Base-by-base conservation (phyloP, 345 rosid species). In the rapeseed (Brassica napus) region DNA sequence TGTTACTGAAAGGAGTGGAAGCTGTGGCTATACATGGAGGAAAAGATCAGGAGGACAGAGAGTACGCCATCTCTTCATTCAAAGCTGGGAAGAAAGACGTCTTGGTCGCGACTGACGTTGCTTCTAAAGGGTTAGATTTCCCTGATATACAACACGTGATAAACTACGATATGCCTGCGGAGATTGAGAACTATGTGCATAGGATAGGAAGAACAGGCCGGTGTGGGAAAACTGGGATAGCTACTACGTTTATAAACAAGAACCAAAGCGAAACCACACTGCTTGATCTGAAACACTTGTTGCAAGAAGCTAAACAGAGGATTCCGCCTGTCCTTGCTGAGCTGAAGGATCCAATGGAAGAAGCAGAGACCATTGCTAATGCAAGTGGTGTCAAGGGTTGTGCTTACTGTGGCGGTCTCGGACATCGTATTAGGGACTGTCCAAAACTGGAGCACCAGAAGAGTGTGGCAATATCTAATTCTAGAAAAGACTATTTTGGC, bases 81-180 rank as follows among this genome's bases (percentile, higher is more conserved):
- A 94, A 92, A 83, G 89, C 97, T 0, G 87, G 97, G 57, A 84
- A 88, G 75, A 92, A 94, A 77, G 98, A 94, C 70, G 94, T 91
- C 58, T 81, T 94, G 82, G 98, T 94, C 6, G 98, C 97, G 0
- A 94, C 97, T 1, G 97, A 94, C 85, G 94, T 92, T 73, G 97
- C 97, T 55, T 94, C 97, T 23, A 94, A 94, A 79, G 97, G 97
- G 59, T 74, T 94, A 76, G 98, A 94, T 84, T 92, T 94, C 77
- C 98, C 98, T 24, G 94, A 94, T 72, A 92, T 94, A 58, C 98
- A 94, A 39, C 98, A 94, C 11, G 97, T 94, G 42, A 84, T 94
- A 77, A 94, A 94, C 82, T 92, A 94, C 74, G 97, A 94, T 79
- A 94, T 94, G 97, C 98, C 98, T 12, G 94, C 90, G 0, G 97